These are phyloP conservation scores for Pestalotiopsis sp. DNA, from an alignment of 2,329 filamentous ascomycete genomes.

Conservation along the genomic window DNA sequence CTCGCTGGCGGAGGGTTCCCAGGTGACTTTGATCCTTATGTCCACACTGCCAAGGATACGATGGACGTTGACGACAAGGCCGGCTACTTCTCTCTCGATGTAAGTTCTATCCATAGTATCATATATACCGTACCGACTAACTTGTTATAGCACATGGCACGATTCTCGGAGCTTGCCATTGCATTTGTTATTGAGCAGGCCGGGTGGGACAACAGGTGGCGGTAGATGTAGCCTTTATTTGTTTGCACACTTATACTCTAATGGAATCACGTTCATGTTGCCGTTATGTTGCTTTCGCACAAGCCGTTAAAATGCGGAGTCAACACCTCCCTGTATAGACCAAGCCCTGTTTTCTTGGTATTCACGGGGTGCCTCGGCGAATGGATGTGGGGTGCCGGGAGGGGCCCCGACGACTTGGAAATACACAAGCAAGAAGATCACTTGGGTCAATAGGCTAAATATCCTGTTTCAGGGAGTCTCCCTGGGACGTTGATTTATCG, in stretches of 20 bases:
- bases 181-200: conserved; percentile 42
- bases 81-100: conserved; percentile 34
- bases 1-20: conserved; percentile 26
- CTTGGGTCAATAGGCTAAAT: background rate
- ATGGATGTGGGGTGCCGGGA: background rate
- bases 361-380: background rate
- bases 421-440: background rate
- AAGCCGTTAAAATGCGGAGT: too few relatives aligned
- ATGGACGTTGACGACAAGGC: conserved; percentile 39
- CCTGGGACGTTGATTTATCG: background rate
- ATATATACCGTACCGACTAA: conserved; percentile 13
- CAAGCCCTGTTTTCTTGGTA: too few relatives aligned
- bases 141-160: conserved; percentile 37
- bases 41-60: conserved; percentile 38
- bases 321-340: too few relatives aligned
- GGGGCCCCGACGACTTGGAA: background rate
- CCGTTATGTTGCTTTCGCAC: too few relatives aligned
- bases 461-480: background rate
- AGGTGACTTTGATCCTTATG: conserved; percentile 40
- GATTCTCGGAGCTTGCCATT: conserved; percentile 42
- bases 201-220: conserved; percentile 42
- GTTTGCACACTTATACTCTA: too few relatives aligned
- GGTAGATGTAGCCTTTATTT: conserved; percentile 22
- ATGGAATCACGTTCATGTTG: too few relatives aligned
- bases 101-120: background rate